Percentiles rank a stretch among this genome's conserved stretches.
Evolutionary conservation across 2,329 filamentous ascomycete genomes (phyloP).

Genomic region (Lithohypha guttulata): DNA sequence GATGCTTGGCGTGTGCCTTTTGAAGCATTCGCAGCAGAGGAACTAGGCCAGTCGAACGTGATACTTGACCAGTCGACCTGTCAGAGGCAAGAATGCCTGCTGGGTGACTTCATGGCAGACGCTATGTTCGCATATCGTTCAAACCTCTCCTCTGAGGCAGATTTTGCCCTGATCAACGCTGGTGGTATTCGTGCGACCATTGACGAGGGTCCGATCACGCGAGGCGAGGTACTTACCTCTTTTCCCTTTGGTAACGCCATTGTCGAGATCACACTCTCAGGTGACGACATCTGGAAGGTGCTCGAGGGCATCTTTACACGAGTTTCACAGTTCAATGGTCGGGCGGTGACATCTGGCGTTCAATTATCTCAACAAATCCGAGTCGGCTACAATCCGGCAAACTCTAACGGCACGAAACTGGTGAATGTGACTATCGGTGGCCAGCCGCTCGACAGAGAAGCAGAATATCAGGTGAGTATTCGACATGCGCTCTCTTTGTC

Average conservation of each 20-base stretch:
- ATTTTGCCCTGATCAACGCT: constrained; percentile 10
- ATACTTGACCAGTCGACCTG: constrained; percentile 9
- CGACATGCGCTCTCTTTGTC: no score
- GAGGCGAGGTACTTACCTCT: constrained; percentile 6
- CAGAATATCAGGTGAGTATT: no score
- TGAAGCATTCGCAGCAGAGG: constrained; percentile 5
- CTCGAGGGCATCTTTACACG: constrained; percentile 8
- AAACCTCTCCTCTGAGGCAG: constrained; percentile 2
- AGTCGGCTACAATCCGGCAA: constrained; percentile 4
- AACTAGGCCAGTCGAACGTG: constrained; percentile 1
- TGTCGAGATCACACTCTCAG: constrained; percentile 8
- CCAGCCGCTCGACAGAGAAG: constrained; percentile 2
- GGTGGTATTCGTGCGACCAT: constrained; percentile 9
- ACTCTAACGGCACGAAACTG: constrained; percentile 6
- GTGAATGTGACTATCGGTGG: constrained; percentile 6
- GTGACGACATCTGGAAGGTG: constrained; percentile 7
- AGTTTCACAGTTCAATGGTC: constrained; percentile 4
- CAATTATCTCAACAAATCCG: constrained; percentile 4
- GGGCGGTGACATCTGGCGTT: constrained; percentile 4
- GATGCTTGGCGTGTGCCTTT: constrained; percentile 3
- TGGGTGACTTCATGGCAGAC: constrained; percentile 10
- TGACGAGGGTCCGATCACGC: constrained; percentile 5
- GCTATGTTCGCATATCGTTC: constrained; percentile 7
- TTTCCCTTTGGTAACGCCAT: constrained; percentile 10
- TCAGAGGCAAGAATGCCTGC: constrained; percentile 6